Base-by-base conservation (phyloP, 208 protist genomes). In the Tritrichomonas musculus region DNA sequence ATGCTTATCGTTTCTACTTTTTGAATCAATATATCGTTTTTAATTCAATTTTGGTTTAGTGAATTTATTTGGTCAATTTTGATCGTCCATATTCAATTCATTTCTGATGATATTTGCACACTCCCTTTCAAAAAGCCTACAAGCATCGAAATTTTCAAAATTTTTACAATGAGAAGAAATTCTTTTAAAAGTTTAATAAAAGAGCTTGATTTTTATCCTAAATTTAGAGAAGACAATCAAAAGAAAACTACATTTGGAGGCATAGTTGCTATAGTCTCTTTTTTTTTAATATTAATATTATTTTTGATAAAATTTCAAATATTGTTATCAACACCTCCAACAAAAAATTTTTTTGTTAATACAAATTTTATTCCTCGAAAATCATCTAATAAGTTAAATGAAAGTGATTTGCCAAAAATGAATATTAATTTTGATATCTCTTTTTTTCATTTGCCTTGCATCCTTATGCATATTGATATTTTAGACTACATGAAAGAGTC, bases 381-480 rank as follows among this genome's bases (percentile, higher is more conserved):
- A 20, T n/a, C 0, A 27, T 9, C 22, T 55, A 9, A n/a, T 13
- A 57, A 44, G 1, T 41, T 88, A 39, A 36, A 88, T 57, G 4
- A 25, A 39, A 49, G 44, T 39, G 14, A 9, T 39, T 14, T 88
- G 33, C 77, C 77, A 57, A 88, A 57, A 57, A 57, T 88, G 41
- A 49, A 57, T 22, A 88, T 88, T 27, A 88, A 88, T 88, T 88
- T 88, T 47, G 77, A 88, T 88, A 57, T 88, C 20, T 53, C 17
- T 33, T 53, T 88, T 14, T 33, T 47, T 39, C 8, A 88, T 33
- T 14, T 88, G 9, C 17, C 47, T 57, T 88, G 77, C n/a, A 2
- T 47, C 33, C 57, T 53, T 57, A 9, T 57, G 1, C 41, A 57
- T 22, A 27, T 88, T 20, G 47, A 88, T 33, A 27, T 88, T n/a